Evolutionary conservation across 495 filamentous ascomycete genomes (phyloP).

Genomic region (Neurospora sp.): DNA sequence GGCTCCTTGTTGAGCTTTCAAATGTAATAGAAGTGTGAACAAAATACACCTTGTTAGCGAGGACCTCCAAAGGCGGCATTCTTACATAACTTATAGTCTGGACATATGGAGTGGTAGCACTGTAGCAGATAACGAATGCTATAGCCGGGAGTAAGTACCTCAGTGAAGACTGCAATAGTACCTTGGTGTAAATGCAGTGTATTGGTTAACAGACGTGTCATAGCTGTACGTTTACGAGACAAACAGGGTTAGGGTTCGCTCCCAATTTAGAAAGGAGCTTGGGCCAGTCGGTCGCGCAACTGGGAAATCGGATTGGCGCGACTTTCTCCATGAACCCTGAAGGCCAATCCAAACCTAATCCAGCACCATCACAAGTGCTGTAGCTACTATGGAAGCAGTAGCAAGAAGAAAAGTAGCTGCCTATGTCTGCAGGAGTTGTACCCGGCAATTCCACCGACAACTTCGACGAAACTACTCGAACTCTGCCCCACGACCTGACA

Average conservation of each 20-base stretch:
- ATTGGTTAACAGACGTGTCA: neutral
- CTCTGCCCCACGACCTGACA: constrained; percentile 36
- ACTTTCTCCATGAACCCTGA: neutral
- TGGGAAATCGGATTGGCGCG: neutral
- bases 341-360: neutral
- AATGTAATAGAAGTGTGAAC: neutral
- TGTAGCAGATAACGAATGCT: neutral
- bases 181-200: neutral
- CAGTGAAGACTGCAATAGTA: neutral
- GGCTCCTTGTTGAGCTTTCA: neutral
- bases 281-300: neutral
- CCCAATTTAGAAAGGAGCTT: neutral
- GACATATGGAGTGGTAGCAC: too few species aligned
- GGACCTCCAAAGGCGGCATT: neutral
- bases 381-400: constrained; percentile 14
- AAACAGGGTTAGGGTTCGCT: neutral
- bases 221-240: neutral
- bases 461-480: constrained; percentile 28
- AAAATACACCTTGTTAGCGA: neutral
- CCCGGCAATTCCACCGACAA: constrained; percentile 20
- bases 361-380: neutral
- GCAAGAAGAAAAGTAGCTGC: constrained; percentile 11
- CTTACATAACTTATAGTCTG: neutral
- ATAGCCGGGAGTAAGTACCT: neutral
- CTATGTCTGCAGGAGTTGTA: constrained; percentile 39